Evolutionary conservation across 164 flowering plant genomes (phyloP), one percentile per base, ranked within the genome.

Genomic region (Kingdonia uniflora): DNA sequence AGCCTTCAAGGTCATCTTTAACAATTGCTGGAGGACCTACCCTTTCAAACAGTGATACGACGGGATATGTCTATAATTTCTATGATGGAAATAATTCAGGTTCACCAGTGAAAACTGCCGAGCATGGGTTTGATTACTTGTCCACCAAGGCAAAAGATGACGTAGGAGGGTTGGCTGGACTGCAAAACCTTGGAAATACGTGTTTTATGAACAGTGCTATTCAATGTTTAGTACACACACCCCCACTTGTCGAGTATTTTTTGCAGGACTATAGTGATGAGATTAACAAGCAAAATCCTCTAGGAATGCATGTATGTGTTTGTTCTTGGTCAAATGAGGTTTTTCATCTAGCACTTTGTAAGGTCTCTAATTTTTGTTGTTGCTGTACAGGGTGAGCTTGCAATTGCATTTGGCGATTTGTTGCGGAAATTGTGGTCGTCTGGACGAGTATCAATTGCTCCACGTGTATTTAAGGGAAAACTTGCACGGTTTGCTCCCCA

Each of bases 131-230:
- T 65, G 79, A 65, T 23, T 42, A 19, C 19, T 51, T 65, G 43
- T 64, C 55, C 43, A 55, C 68, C 49, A 48, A 33, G 48, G 59
- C 60, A 16, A 81, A 69, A 67, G 77, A 65, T 49, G 92, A 77
- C 21, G 68, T 60, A 49, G 80, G 81, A 53, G 99, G 97, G 47
- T 81, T 94, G 76, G 91, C 88, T 16, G 99, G 99, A 55, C 63
- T 94, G 66, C 92, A 81, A 74, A 94, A 94, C 71, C 69, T 89
- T 55, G 99, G 99, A 51, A 94, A 94, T 62, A 94, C 99, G 65
- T 94, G 99, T 65, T 94, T 92, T 66, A 92, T 92, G 99, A 92
- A 92, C 68, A 92, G 97, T 73, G 73, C 99, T 29, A 57, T 92
- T 61, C 99, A 94, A 51, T 94, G 99, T 69, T 76, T 94, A 57